phyloP scores from a whole-genome alignment of 2,329 filamentous ascomycete genomes.

The Colletotrichum zoysiae region DNA sequence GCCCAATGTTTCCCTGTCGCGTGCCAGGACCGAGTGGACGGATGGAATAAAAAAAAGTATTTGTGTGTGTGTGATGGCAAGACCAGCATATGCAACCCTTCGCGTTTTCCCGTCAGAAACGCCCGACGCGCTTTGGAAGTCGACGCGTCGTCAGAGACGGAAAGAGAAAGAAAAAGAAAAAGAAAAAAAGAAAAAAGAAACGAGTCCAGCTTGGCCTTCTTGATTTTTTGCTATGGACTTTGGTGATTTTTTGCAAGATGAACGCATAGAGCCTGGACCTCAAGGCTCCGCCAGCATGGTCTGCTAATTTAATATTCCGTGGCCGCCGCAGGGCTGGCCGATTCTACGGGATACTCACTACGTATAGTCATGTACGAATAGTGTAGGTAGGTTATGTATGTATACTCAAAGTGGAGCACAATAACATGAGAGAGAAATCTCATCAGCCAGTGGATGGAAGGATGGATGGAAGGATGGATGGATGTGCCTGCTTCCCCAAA shows the following conservation, averaged over 20 bases:
- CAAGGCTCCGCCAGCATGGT: constrained; percentile 20
- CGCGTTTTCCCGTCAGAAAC: constrained; percentile 4
- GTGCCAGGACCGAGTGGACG: constrained; percentile 32
- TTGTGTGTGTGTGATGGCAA: constrained; percentile 15
- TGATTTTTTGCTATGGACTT: background rate
- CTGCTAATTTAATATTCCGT: constrained; percentile 25
- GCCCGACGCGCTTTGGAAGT: constrained; percentile 4
- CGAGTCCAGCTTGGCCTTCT: background rate
- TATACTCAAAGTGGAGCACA: constrained; percentile 30
- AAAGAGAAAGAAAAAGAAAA: too few relatives aligned
- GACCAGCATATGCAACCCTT: background rate
- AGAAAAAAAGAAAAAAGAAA: too few relatives aligned
- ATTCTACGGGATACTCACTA: background rate
- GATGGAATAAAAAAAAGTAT: background rate
- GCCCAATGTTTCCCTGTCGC: constrained; percentile 18
- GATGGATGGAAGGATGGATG: background rate
- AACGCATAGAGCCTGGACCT: background rate
- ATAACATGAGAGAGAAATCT: constrained; percentile 25
- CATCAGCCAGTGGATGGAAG: background rate
- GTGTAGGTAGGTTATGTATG: too few relatives aligned
- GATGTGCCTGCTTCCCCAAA: constrained; percentile 2
- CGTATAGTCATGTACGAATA: too few relatives aligned
- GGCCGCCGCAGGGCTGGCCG: constrained; percentile 19
- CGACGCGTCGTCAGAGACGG: background rate
- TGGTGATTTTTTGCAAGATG: background rate